These are phyloP conservation scores for Epicoccum sorghinum DNA, from an alignment of 2,329 filamentous ascomycete genomes.

Conservation along the genomic window DNA sequence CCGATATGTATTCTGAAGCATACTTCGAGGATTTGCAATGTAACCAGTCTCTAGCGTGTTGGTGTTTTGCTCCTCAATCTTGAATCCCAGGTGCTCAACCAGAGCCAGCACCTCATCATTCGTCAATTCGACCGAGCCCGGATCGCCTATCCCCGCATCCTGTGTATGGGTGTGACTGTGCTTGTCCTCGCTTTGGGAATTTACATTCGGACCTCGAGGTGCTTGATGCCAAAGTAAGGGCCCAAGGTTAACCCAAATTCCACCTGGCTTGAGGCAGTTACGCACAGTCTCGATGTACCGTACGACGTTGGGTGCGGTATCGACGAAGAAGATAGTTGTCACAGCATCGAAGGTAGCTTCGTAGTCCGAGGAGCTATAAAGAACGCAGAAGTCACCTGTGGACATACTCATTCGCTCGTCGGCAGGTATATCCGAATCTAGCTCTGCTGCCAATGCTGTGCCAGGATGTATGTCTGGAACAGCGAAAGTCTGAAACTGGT, in stretches of 20 bases:
- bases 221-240: slow-evolving; percentile 97
- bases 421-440: slow-evolving; percentile 33
- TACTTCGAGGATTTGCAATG: slow-evolving; percentile 82
- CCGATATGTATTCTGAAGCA: slow-evolving; percentile 82
- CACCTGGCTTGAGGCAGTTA: slow-evolving; percentile 77
- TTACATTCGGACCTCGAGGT: slow-evolving; percentile 62
- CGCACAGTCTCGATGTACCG: slow-evolving; percentile 84
- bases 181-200: slow-evolving; percentile 17
- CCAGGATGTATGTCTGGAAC: slow-evolving; percentile 75
- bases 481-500: slow-evolving; percentile 75
- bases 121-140: slow-evolving; percentile 86
- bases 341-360: slow-evolving; percentile 76
- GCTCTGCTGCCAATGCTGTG: slow-evolving; percentile 37
- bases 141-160: slow-evolving; percentile 75
- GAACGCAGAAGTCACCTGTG: slow-evolving; percentile 88
- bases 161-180: slow-evolving; percentile 4
- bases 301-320: slow-evolving; percentile 92
- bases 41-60: slow-evolving; percentile 75
- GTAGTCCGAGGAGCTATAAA: slow-evolving; percentile 73
- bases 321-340: slow-evolving; percentile 92
- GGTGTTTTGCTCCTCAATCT: slow-evolving; percentile 66
- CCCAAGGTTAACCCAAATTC: slow-evolving; percentile 87
- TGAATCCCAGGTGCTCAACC: slow-evolving; percentile 77
- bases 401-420: slow-evolving; percentile 86
- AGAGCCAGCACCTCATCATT: slow-evolving; percentile 85